phyloP scores from a whole-genome alignment of 305 asterid genomes.

The Ajuga reptans region DNA sequence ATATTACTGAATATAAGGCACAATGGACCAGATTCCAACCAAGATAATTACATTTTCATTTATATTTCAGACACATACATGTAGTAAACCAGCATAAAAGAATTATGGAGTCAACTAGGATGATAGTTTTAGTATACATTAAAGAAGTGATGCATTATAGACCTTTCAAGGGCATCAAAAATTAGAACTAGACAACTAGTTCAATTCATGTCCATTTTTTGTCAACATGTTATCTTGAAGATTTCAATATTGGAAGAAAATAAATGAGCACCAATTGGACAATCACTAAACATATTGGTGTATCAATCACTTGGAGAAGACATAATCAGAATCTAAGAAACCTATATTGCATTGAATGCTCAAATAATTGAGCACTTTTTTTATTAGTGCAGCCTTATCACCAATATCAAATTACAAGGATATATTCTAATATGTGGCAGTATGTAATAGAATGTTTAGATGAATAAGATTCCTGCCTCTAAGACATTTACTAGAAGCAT shows the following conservation, averaged over 20 bases:
- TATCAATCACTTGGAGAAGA: constrained; percentile 3
- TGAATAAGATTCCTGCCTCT: not conserved
- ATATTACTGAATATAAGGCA: not conserved
- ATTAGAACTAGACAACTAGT: not conserved
- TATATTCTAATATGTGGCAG: not conserved
- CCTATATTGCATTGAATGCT: constrained; percentile 7
- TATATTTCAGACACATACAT: not conserved
- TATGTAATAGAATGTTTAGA: not conserved
- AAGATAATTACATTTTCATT: not conserved
- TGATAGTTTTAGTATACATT: not conserved
- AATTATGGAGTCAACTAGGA: not conserved
- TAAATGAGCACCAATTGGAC: not conserved
- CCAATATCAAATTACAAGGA: not conserved
- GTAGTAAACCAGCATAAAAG: not conserved
- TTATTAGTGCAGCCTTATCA: not conserved
- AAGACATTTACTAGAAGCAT: not conserved
- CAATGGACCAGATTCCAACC: not conserved
- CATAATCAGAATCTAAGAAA: not conserved
- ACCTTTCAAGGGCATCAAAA: not conserved
- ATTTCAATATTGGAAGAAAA: not conserved
- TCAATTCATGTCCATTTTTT: not conserved
- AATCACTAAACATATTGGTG: not conserved
- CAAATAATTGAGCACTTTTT: constrained; percentile 11
- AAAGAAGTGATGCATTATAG: not conserved
- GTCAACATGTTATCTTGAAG: no score